phyloP scores from a whole-genome alignment of 768 basidiomycete genomes.

The Boletus vinaceobasis region DNA sequence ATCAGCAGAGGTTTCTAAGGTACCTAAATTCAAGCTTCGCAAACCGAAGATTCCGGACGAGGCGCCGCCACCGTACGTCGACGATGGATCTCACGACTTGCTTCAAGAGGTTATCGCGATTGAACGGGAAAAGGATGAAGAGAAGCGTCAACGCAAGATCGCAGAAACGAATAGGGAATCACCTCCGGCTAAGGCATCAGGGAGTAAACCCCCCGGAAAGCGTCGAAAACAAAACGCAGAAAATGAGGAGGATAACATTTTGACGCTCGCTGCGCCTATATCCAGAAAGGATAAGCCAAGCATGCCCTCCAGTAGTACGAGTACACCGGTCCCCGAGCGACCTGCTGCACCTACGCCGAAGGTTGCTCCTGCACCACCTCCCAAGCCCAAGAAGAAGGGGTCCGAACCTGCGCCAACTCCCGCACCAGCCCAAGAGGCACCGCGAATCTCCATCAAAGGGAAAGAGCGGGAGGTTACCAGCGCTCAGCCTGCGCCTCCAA shows the following conservation, averaged over 20 bases:
- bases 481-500: conserved; percentile 35
- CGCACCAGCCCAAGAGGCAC: conserved; percentile 19
- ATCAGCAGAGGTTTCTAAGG: conserved; percentile 33
- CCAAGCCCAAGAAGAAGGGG: conserved; percentile 45
- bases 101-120: conserved; percentile 80
- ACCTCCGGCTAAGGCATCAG: conserved; percentile 35
- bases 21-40: conserved; percentile 37
- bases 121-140: conserved; percentile 62
- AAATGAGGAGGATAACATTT: conserved; percentile 58
- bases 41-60: conserved; percentile 45
- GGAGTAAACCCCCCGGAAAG: conserved; percentile 44
- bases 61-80: conserved; percentile 64
- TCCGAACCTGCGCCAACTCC: conserved; percentile 23
- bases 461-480: conserved; percentile 64
- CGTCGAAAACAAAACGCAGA: conserved; percentile 50
- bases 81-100: conserved; percentile 80
- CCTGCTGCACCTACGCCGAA: conserved; percentile 26
- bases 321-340: conserved; percentile 40
- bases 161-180: conserved; percentile 40
- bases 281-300: conserved; percentile 49
- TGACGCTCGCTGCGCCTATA: conserved; percentile 55
- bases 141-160: conserved; percentile 43
- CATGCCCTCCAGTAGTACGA: conserved; percentile 36
- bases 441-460: conserved; percentile 56
- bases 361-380: conserved; percentile 19